Evolutionary conservation across 108 stramenopile genomes (phyloP).

Genomic region (Cyclostephanos invisitatus): DNA sequence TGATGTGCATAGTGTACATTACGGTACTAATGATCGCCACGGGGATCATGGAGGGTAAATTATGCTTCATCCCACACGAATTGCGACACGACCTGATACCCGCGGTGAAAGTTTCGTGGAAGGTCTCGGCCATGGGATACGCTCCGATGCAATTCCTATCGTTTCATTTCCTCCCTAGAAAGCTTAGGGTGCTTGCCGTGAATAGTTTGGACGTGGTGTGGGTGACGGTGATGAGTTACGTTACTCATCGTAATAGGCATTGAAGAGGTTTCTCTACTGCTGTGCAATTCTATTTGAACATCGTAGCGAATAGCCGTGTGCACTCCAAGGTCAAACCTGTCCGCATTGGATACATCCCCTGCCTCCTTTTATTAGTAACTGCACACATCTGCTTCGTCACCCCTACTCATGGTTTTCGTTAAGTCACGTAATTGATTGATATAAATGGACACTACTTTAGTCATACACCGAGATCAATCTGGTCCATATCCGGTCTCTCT

Average conservation of each 20-base stretch:
- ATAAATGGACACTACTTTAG: background rate
- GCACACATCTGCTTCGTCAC: too few species aligned
- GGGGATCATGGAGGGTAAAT: slow-evolving; percentile 35
- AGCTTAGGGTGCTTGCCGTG: slow-evolving; percentile 47
- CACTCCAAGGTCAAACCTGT: too few species aligned
- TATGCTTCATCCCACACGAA: slow-evolving; percentile 28
- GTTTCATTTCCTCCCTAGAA: slow-evolving; percentile 46
- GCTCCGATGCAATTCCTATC: slow-evolving; percentile 45
- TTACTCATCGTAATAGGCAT: slow-evolving; percentile 49
- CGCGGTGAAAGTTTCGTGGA: slow-evolving; percentile 38
- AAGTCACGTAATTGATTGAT: too few species aligned
- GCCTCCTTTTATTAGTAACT: too few species aligned
- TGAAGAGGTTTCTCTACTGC: background rate
- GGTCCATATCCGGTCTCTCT: background rate
- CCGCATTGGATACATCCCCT: too few species aligned
- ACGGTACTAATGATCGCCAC: slow-evolving; percentile 38
- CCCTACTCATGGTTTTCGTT: too few species aligned
- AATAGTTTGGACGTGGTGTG: slow-evolving; percentile 48
- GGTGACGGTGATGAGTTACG: slow-evolving; percentile 50
- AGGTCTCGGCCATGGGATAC: slow-evolving; percentile 35
- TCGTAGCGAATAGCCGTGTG: too few species aligned
- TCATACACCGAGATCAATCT: background rate
- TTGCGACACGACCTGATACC: slow-evolving; percentile 39
- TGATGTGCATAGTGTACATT: slow-evolving; percentile 44
- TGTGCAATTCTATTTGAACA: background rate